A percentile compares a stretch with the other conserved stretches of the same genome.
phyloP scores from a whole-genome alignment of 495 filamentous ascomycete genomes.

The Neurospora sp. region DNA sequence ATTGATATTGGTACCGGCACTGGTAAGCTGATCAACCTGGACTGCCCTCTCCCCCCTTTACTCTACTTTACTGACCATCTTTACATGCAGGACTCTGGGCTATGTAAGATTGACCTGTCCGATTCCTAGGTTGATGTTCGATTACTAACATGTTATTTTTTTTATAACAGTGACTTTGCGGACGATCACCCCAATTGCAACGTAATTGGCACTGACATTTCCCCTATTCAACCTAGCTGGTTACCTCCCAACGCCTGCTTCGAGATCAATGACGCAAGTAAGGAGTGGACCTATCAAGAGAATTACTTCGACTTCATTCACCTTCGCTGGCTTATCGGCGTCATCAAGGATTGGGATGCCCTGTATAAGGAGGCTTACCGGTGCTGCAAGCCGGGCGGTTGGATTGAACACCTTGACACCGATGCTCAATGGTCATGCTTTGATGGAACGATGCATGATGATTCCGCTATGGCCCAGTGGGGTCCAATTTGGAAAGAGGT shows the following conservation, averaged over 20 bases:
- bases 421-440: background rate
- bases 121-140: background rate
- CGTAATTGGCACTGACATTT: constrained; percentile 52
- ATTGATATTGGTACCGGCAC: constrained; percentile 40
- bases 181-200: constrained; percentile 40
- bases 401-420: constrained; percentile 14
- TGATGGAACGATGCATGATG: background rate
- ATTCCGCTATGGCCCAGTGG: background rate
- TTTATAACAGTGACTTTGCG: constrained; percentile 19
- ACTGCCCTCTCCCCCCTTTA: background rate
- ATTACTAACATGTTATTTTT: background rate
- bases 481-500: background rate
- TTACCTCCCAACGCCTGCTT: constrained; percentile 36
- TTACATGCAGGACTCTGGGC: background rate
- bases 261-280: constrained; percentile 40
- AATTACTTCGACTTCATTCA: constrained; percentile 46
- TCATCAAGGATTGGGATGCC: constrained; percentile 38
- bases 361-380: constrained; percentile 23
- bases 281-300: constrained; percentile 36
- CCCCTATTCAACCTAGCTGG: constrained; percentile 40
- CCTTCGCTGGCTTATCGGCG: constrained; percentile 40
- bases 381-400: constrained; percentile 28
- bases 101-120: background rate
- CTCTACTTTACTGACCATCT: background rate
- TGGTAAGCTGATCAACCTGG: background rate